A percentile compares a stretch with the other conserved stretches of the same genome.
These are phyloP conservation scores for Pyrenophora tritici-repentis DNA, from an alignment of 2,329 filamentous ascomycete species.

Conservation along the genomic window DNA sequence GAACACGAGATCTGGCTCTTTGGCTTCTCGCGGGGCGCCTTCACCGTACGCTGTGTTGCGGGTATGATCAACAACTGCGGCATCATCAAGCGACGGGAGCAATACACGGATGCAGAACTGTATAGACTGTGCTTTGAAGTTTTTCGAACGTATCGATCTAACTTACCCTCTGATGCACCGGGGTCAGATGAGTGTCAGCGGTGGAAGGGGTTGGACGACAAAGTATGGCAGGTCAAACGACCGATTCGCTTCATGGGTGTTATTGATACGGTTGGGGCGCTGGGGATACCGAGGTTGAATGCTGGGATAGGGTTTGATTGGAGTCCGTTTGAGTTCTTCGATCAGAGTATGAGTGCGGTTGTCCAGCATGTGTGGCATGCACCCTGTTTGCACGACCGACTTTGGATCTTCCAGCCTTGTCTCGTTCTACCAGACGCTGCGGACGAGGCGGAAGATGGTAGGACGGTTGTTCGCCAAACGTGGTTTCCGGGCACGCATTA, in stretches of 20 bases:
- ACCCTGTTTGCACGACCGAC: conserved; percentile 39
- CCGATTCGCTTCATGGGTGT: conserved; percentile 43
- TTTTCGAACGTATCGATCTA: conserved; percentile 41
- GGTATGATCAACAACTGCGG: conserved; percentile 53
- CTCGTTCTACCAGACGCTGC: conserved; percentile 5
- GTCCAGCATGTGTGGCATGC: conserved; percentile 45
- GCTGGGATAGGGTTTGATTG: conserved; percentile 45
- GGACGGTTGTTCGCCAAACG: conserved; percentile 29
- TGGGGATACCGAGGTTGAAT: conserved; percentile 42
- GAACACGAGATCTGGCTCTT: conserved; percentile 53
- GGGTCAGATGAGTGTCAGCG: conserved; percentile 26
- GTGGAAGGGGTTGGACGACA: conserved; percentile 21
- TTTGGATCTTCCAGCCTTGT: conserved; percentile 42
- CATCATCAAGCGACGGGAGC: conserved; percentile 33
- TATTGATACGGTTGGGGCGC: conserved; percentile 43
- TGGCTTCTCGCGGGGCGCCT: conserved; percentile 54
- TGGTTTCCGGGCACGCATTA: conserved; percentile 49
- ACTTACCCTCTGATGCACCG: conserved; percentile 35
- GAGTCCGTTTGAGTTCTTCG: conserved; percentile 46
- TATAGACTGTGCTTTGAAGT: conserved; percentile 37
- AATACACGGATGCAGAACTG: conserved; percentile 22
- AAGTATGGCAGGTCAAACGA: conserved; percentile 37
- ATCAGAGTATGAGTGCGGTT: conserved; percentile 37
- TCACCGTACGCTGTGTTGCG: conserved; percentile 50
- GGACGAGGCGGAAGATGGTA: conserved; percentile 9